Evolutionary conservation across 2,329 filamentous ascomycete genomes (phyloP), one percentile per base, ranked within the genome.

Genomic region (Pleoardoris graminearum): DNA sequence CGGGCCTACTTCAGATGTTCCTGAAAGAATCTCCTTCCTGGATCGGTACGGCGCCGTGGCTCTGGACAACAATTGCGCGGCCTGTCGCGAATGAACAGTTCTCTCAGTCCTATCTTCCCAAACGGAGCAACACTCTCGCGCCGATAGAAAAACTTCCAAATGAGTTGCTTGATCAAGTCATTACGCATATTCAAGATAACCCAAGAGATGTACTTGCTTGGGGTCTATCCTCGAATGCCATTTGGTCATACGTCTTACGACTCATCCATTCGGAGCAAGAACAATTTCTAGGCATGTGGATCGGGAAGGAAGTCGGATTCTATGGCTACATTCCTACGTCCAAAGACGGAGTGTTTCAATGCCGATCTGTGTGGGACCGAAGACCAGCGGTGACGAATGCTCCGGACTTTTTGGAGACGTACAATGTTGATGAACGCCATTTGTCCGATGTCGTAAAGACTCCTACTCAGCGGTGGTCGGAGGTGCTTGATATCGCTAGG

Each of bases 61-160:
- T 53, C 11, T 53, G 50, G 50, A 32, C 44, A 2, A 32, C 50
- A 1, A 23, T 53, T 33, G 50, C 50, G 17, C 35, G 45, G 10
- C 50, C 50, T 19, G 44, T 48, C 7, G 7, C 21, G 8, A 30
- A 48, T 16, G 16, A 21, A 14, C 16, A 30, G 6, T 39, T 21
- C 32, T 10, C 19, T 7, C 45, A 43, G 23, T 30, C 43, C 1
- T 53, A 53, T 25, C 25, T 35, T 16, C 50, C 37, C 16, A 39
- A 35, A 12, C 39, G 23, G 12, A 38, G 36, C 23, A 27, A n/a
- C 7, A 10, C 16, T n/a, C 49, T 30, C 7, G 17, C 35, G n/a
- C 23, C 38, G 8, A 43, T 55, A 32, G 52, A 57, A 39, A 35
- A 42, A 6, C 48, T 61, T 7, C 58, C 58, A 7, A 61, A 54